Evolutionary conservation across 306 rosid species (phyloP).

Genomic region (Vigna angularis): DNA sequence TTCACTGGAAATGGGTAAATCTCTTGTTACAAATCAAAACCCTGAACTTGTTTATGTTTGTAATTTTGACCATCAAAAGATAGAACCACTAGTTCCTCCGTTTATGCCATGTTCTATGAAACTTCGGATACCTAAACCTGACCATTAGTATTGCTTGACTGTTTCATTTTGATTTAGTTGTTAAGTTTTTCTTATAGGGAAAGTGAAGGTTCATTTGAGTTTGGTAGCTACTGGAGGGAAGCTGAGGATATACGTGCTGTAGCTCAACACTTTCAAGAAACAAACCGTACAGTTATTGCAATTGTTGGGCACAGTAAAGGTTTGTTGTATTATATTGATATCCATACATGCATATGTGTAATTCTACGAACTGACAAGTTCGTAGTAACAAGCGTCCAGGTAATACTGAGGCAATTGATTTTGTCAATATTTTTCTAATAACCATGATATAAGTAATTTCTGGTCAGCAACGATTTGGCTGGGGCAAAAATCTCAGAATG

Average conservation of each 20-base stretch:
- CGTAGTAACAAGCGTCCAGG: neutral
- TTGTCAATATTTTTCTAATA: no score
- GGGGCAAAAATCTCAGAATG: neutral
- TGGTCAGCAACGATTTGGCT: neutral
- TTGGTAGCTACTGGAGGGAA: conserved; percentile 65
- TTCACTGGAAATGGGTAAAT: conserved; percentile 80
- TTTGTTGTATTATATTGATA: conserved; percentile 37
- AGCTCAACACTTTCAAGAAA: conserved; percentile 59
- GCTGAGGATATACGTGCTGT: conserved; percentile 77
- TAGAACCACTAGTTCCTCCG: neutral
- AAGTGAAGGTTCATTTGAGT: conserved; percentile 57
- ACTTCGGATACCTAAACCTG: neutral
- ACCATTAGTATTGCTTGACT: conserved; percentile 13
- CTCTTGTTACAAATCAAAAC: neutral
- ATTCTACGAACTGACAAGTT: conserved; percentile 14
- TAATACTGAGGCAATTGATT: no score
- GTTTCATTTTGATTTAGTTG: neutral
- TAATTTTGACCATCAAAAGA: neutral
- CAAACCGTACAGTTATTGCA: conserved; percentile 55
- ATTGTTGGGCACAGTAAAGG: conserved; percentile 93
- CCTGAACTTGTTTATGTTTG: conserved; percentile 1
- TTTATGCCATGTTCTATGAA: conserved; percentile 6
- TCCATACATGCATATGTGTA: conserved; percentile 5
- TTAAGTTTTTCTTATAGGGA: conserved; percentile 11
- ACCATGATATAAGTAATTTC: no score